phyloP scores from a whole-genome alignment of 2,329 filamentous ascomycete species.

The Cladosporium sphaerospermum region DNA sequence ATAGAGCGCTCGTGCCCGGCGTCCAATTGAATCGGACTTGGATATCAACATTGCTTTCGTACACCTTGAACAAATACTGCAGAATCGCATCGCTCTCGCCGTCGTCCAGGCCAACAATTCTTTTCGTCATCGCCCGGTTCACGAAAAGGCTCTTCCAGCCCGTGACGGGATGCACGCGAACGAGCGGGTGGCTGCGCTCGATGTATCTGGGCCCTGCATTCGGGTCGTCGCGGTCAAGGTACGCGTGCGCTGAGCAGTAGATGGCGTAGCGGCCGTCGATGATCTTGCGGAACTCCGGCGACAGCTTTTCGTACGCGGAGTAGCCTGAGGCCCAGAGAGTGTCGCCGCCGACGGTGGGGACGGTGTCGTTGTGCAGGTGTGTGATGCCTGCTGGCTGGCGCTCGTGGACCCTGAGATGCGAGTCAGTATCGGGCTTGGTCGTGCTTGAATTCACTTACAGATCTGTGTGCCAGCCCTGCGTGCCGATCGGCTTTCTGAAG shows the following conservation, averaged over 20 bases:
- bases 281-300: conserved; percentile 61
- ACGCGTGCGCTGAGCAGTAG: conserved; percentile 60
- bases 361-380: conserved; percentile 37
- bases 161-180: conserved; percentile 65
- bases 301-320: conserved; percentile 66
- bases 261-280: conserved; percentile 62
- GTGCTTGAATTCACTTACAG: conserved; percentile 18
- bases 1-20: conserved; percentile 58
- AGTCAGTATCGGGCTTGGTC: conserved; percentile 37
- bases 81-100: conserved; percentile 64
- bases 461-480: conserved; percentile 56
- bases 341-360: conserved; percentile 61
- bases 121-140: conserved; percentile 61
- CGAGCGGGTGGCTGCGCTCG: conserved; percentile 63
- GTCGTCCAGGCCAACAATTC: conserved; percentile 63
- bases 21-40: conserved; percentile 69
- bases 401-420: conserved; percentile 51
- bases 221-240: conserved; percentile 59
- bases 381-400: conserved; percentile 56
- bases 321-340: conserved; percentile 69
- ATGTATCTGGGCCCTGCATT: conserved; percentile 57
- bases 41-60: conserved; percentile 62
- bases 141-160: conserved; percentile 71
- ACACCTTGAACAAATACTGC: conserved; percentile 61
- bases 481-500: conserved; percentile 63